phyloP scores from a whole-genome alignment of 257 asterid genomes.

The Solanum clarkiae region DNA sequence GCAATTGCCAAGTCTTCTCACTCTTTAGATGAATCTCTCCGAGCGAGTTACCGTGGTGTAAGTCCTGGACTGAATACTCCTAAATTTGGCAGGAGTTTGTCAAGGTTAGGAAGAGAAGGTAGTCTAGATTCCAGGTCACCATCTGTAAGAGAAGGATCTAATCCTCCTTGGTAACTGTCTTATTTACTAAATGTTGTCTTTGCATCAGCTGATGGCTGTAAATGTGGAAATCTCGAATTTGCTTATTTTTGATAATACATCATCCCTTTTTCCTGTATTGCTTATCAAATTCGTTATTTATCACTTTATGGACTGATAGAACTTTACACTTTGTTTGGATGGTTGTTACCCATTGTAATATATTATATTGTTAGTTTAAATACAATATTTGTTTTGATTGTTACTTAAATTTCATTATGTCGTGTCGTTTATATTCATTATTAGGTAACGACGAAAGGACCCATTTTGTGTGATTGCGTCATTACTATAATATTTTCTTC shows the following conservation, averaged over 20 bases:
- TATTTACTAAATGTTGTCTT: background rate
- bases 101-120: constrained; percentile 69
- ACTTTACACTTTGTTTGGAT: background rate
- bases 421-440: no score
- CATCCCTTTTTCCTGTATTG: background rate
- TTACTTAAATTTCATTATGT: no score
- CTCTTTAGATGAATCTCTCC: constrained; percentile 71
- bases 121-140: constrained; percentile 57
- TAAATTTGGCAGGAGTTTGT: constrained; percentile 75
- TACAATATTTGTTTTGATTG: no score
- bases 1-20: constrained; percentile 80
- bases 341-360: no score
- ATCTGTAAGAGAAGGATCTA: constrained; percentile 50
- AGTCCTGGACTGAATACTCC: constrained; percentile 79
- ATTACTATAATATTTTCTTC: no score
- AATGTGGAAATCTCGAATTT: background rate
- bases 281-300: background rate
- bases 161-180: constrained; percentile 54
- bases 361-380: no score
- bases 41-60: constrained; percentile 89
- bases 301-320: background rate
- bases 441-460: no score
- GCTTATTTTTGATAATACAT: background rate
- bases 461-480: no score
- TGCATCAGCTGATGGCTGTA: background rate